Evolutionary conservation across 768 basidiomycete species (phyloP), one percentile per base, ranked within the genome.

Genomic region (Tephrocybe sp.): DNA sequence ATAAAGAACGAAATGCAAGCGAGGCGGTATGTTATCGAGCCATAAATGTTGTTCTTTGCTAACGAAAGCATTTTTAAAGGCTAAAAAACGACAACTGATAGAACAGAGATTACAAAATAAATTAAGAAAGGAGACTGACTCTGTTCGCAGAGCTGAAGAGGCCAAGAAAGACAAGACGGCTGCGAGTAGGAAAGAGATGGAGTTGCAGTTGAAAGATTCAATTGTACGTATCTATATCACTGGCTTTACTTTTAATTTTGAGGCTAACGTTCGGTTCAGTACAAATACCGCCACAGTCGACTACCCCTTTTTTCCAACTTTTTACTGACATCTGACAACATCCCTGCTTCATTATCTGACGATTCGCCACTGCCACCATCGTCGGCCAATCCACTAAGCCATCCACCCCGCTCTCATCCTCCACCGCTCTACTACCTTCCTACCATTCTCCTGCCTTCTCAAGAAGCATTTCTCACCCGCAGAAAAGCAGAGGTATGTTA

Each of bases 41-140:
- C n/a, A n/a, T n/a, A n/a, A n/a, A n/a, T n/a, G n/a, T n/a, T n/a
- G n/a, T n/a, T n/a, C n/a, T n/a, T n/a, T n/a, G n/a, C n/a, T n/a
- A n/a, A n/a, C n/a, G n/a, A n/a, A n/a, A n/a, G n/a, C n/a, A n/a
- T 15, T 34, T 39, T n/a, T 48, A 31, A 58, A 91, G 88, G 89
- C 88, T 1, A 90, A 87, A 74, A 91, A 91, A 69, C 75, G 89
- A 56, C 87, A 88, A 57, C 61, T 86, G 63, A 86, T 87, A 64
- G 89, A 92, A 64, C 84, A 88, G 65, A 83, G 88, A 72, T 76
- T 92, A 72, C 88, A 91, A 75, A 76, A 76, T 72, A 91, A 89
- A 71, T 78, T 92, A 55, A 78, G 80, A 64, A 86, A 84, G 77
- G 90, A 92, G 67, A 88, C 85, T 76, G 88, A 88, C 68, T 76